phyloP scores from a whole-genome alignment of 768 basidiomycete species.

The Collybiopsis luxurians region DNA sequence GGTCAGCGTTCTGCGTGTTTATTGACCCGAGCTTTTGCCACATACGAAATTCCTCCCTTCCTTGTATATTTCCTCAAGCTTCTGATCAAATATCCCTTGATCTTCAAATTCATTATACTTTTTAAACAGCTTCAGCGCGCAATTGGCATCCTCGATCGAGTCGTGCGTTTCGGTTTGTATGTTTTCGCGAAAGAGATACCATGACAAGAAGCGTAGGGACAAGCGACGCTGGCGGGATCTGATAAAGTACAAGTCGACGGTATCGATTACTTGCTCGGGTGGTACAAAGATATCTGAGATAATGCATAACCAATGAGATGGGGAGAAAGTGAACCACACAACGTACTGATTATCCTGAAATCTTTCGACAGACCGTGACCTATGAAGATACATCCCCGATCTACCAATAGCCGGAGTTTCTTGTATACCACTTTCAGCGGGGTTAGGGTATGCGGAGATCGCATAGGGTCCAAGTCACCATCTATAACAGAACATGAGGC shows the following conservation, averaged over 20 bases:
- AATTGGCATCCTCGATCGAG: slow-evolving; percentile 95
- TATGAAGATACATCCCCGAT: slow-evolving; percentile 93
- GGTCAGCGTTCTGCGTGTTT: not conserved
- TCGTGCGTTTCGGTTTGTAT: slow-evolving; percentile 96
- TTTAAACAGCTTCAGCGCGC: slow-evolving; percentile 83
- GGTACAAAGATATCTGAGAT: slow-evolving; percentile 89
- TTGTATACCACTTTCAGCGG: slow-evolving; percentile 98
- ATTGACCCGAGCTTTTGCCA: slow-evolving; percentile 19
- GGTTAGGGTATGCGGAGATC: slow-evolving; percentile 85
- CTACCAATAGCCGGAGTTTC: slow-evolving; percentile 90
- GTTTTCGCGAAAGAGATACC: slow-evolving; percentile 88
- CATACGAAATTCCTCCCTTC: slow-evolving; percentile 71
- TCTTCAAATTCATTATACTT: slow-evolving; percentile 76
- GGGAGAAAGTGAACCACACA: not conserved
- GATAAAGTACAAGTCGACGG: slow-evolving; percentile 94
- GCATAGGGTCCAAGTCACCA: slow-evolving; percentile 86
- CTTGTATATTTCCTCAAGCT: slow-evolving; percentile 81
- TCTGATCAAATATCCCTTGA: slow-evolving; percentile 76
- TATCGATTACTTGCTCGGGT: slow-evolving; percentile 93
- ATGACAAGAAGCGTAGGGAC: slow-evolving; percentile 89
- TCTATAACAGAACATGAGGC: slow-evolving; percentile 43
- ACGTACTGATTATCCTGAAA: slow-evolving; percentile 95
- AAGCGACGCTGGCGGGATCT: slow-evolving; percentile 80
- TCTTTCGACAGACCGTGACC: slow-evolving; percentile 98
- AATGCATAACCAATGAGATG: not conserved